Conservation (phyloP, 2,329 filamentous ascomycete genomes). For the Calonectria hawksworthii region DNA sequence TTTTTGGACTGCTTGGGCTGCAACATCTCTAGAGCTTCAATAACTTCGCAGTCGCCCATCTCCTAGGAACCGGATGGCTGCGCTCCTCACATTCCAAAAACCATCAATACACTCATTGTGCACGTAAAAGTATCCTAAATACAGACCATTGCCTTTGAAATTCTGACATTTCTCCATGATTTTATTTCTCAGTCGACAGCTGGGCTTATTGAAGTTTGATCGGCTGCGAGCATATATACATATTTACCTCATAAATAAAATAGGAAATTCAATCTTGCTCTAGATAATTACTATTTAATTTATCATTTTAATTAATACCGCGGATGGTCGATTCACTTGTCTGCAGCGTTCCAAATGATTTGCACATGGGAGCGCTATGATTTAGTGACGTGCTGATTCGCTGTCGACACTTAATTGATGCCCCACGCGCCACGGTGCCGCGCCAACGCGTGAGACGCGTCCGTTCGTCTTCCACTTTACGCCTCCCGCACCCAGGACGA, state of each 20-base stretch:
- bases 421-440: slow-evolving; percentile 36
- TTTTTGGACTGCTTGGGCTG: background rate
- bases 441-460: slow-evolving; percentile 52
- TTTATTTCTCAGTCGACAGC: background rate
- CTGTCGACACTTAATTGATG: slow-evolving; percentile 39
- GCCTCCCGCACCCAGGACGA: slow-evolving; percentile 18
- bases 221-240: background rate
- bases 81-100: background rate
- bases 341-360: background rate
- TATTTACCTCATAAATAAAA: background rate
- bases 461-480: slow-evolving; percentile 52
- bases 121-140: background rate
- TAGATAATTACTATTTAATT: background rate
- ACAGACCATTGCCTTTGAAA: background rate
- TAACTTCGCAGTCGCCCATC: background rate
- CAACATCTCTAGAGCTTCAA: background rate
- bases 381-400: slow-evolving; percentile 33
- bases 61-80: background rate
- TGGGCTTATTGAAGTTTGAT: background rate
- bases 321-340: background rate
- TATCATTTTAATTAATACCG: background rate
- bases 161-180: background rate
- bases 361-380: background rate
- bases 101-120: background rate
- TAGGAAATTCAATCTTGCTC: background rate